Evolutionary conservation across 352 stramenopile species (phyloP), one percentile per base, ranked within the genome.

Genomic region (Phytophthora pseudosyringae): DNA sequence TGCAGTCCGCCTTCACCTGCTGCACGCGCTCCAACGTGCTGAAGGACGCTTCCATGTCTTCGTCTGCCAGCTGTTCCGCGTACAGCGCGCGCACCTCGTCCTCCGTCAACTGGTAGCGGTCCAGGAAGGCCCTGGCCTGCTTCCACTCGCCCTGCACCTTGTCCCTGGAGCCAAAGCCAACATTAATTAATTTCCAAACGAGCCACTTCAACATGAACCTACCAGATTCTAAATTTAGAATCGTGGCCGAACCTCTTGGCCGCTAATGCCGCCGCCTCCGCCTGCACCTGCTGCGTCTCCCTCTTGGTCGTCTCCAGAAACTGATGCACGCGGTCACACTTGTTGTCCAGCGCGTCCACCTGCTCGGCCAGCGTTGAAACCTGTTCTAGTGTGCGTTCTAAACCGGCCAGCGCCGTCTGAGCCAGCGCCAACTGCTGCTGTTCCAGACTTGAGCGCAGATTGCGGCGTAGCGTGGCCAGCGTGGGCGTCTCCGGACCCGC

Each of bases 1-100:
- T 75, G 67, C 88, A 95, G 38, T 94, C 85, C 3, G 45, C 47
- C 52, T 90, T 91, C 16, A 95, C 78, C 45, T 88, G 76, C 59
- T 89, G 75, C 28, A 93, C 75, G 36, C 82, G 79, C 55, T 90
- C 81, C 60, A 96, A 76, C 7, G 80, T 81, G 10, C 59, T 63
- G 53, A 95, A 91, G 55, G 95, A 95, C 12, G 63, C 47, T 13
- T 61, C 52, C 73, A 89, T 86, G 26, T 85, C 72, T 26, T 83
- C 71, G 26, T 88, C 78, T 2, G 26, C 36, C 8, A 86, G 48
- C 2, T 71, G 16, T 7, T 74, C 71, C 3, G 59, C 54, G 55
- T 83, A 85, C 39, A 96, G 58, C 11, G 51, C 68, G 32, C 77
- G 63, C 39, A 94, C 76, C 58, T 97, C 87, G 12, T 86, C 71